Evolutionary conservation across 208 protist genomes (phyloP).

Genomic region (Wallacemonas sp.): DNA sequence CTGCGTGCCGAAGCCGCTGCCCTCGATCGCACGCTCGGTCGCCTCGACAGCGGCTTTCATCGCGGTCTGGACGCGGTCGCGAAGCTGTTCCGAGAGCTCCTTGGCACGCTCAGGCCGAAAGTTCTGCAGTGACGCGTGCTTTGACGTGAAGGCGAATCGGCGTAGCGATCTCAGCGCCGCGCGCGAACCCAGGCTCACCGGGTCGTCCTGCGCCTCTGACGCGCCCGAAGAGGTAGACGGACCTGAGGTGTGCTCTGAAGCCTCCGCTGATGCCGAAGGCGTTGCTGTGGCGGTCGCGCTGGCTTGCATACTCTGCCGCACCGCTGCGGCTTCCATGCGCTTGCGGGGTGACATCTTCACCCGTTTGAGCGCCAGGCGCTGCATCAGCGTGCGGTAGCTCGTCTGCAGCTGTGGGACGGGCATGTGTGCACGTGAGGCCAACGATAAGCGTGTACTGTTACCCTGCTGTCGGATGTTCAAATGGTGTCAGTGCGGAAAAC

Average conservation of each 20-base stretch:
- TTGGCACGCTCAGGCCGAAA: conserved; percentile 5
- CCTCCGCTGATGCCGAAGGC: not conserved
- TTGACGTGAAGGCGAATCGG: not conserved
- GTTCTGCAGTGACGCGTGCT: conserved; percentile 5
- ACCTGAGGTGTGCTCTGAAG: no score
- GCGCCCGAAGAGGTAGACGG: no score
- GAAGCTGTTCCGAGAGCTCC: not conserved
- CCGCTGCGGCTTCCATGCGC: conserved; percentile 23
- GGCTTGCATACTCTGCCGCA: not conserved
- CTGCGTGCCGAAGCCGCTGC: not conserved
- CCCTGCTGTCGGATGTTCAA: no score
- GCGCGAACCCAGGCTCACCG: not conserved
- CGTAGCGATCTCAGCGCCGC: not conserved
- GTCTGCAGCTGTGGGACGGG: not conserved
- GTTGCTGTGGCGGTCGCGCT: not conserved
- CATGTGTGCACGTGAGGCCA: not conserved
- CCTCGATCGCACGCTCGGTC: not conserved
- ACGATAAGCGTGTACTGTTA: no score
- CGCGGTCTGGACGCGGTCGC: not conserved
- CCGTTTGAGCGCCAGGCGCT: conserved; percentile 26
- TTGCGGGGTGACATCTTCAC: conserved; percentile 30
- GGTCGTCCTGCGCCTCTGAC: no score
- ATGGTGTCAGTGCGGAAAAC: no score
- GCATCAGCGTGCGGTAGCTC: conserved; percentile 17
- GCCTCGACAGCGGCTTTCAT: conserved; percentile 1